phyloP scores from a whole-genome alignment of 2,329 filamentous ascomycete genomes.

The Aspergillus melleus region DNA sequence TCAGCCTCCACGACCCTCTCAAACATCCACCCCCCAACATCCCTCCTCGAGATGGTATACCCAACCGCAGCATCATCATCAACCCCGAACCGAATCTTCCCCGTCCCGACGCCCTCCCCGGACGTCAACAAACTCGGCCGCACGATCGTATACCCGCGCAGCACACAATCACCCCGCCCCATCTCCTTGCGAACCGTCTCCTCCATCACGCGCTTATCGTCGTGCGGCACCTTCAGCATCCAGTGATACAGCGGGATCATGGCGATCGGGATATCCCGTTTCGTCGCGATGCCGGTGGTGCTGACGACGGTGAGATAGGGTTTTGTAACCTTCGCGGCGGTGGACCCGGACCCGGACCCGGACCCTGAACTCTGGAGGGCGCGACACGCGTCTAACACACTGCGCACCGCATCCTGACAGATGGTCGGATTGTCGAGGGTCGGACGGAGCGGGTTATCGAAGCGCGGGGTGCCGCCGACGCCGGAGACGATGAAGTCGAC shows the following conservation, averaged over 20 bases:
- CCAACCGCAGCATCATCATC: slow-evolving; percentile 31
- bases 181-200: slow-evolving; percentile 23
- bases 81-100: slow-evolving; percentile 30
- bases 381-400: slow-evolving; percentile 25
- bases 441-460: slow-evolving; percentile 27
- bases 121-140: slow-evolving; percentile 37
- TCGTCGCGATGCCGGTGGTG: slow-evolving; percentile 34
- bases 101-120: slow-evolving; percentile 28
- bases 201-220: slow-evolving; percentile 40
- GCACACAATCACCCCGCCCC: slow-evolving; percentile 17
- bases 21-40: slow-evolving; percentile 39
- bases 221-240: slow-evolving; percentile 34
- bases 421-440: slow-evolving; percentile 35
- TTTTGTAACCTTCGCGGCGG: slow-evolving; percentile 8
- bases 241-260: slow-evolving; percentile 35
- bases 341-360: background rate
- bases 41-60: slow-evolving; percentile 36
- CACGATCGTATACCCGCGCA: slow-evolving; percentile 25
- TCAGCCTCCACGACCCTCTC: slow-evolving; percentile 1
- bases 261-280: slow-evolving; percentile 32
- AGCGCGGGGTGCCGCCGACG: slow-evolving; percentile 42
- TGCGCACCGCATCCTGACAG: slow-evolving; percentile 32
- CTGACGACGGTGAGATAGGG: slow-evolving; percentile 33
- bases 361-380: background rate
- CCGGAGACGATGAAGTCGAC: slow-evolving; percentile 51